Conservation (phyloP, 495 filamentous ascomycete genomes). For the Lindgomyces ingoldianus region DNA sequence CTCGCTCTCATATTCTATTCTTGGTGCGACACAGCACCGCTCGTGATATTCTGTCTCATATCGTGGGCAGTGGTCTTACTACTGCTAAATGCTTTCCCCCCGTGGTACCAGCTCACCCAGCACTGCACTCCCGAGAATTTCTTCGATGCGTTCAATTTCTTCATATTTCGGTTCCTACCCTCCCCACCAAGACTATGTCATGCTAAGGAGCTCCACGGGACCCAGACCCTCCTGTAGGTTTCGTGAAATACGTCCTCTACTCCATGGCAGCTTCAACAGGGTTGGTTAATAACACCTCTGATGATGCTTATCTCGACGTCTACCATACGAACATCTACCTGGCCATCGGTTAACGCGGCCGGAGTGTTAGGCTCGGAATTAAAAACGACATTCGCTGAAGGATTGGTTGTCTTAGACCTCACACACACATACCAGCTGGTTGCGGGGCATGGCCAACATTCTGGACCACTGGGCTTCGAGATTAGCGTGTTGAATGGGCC, state of each 20-base stretch:
- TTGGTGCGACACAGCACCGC: too few species aligned
- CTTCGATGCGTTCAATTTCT: slow-evolving; percentile 47
- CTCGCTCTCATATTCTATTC: too few species aligned
- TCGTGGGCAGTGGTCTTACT: slow-evolving; percentile 2
- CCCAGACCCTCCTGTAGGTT: slow-evolving; percentile 16
- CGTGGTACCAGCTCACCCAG: slow-evolving; percentile 18
- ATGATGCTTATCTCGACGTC: slow-evolving; percentile 40
- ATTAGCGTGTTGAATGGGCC: slow-evolving; percentile 78
- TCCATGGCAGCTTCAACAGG: slow-evolving; percentile 16
- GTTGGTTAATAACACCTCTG: slow-evolving; percentile 35
- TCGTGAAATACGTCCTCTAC: slow-evolving; percentile 17
- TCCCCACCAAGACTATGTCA: too few species aligned
- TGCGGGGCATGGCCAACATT: slow-evolving; percentile 43
- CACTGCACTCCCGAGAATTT: slow-evolving; percentile 30
- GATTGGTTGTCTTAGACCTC: slow-evolving; percentile 45
- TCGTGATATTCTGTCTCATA: slow-evolving; percentile 6
- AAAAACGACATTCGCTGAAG: slow-evolving; percentile 43
- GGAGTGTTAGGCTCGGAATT: slow-evolving; percentile 45
- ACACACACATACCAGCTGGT: slow-evolving; percentile 45
- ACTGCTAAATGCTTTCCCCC: neutral
- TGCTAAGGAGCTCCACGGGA: too few species aligned
- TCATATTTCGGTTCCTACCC: slow-evolving; percentile 40
- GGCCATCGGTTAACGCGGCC: slow-evolving; percentile 35
- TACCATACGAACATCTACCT: slow-evolving; percentile 35
- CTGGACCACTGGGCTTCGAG: slow-evolving; percentile 36